These are phyloP conservation scores for Aspergillus sp. DNA, from an alignment of 2,329 filamentous ascomycete genomes.

Conservation along the genomic window DNA sequence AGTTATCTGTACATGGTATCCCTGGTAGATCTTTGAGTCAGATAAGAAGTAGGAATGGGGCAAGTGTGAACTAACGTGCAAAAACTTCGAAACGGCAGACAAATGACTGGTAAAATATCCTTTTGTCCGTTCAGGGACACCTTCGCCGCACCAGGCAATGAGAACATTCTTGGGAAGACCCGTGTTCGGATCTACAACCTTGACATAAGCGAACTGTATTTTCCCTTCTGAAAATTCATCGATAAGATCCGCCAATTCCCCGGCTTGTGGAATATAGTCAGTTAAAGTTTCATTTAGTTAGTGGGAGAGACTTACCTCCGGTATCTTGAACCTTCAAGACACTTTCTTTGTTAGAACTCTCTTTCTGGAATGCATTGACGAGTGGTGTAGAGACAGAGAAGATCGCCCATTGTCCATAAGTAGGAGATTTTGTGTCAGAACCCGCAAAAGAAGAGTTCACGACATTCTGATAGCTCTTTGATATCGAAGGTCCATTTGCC, in stretches of 20 bases:
- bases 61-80: slow-evolving; percentile 62
- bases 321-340: slow-evolving; percentile 91
- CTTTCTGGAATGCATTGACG: slow-evolving; percentile 85
- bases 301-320: slow-evolving; percentile 62
- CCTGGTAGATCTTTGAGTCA: slow-evolving; percentile 45
- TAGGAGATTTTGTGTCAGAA: slow-evolving; percentile 68
- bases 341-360: slow-evolving; percentile 83
- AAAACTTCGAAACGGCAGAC: slow-evolving; percentile 82
- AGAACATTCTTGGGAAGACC: slow-evolving; percentile 86
- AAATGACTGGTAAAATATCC: slow-evolving; percentile 97
- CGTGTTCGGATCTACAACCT: slow-evolving; percentile 93
- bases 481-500: slow-evolving; percentile 76
- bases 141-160: slow-evolving; percentile 95
- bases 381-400: slow-evolving; percentile 92
- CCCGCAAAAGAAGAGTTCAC: slow-evolving; percentile 62
- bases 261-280: slow-evolving; percentile 61
- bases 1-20: slow-evolving; percentile 97
- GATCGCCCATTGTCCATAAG: slow-evolving; percentile 88
- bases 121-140: slow-evolving; percentile 96
- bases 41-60: neutral
- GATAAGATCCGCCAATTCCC: slow-evolving; percentile 83
- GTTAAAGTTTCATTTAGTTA: neutral
- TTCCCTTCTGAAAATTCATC: slow-evolving; percentile 97
- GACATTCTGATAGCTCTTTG: slow-evolving; percentile 71
- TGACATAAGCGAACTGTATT: slow-evolving; percentile 95